Base-by-base conservation (phyloP, 768 basidiomycete genomes). In the Rhizopogon roseolus region DNA sequence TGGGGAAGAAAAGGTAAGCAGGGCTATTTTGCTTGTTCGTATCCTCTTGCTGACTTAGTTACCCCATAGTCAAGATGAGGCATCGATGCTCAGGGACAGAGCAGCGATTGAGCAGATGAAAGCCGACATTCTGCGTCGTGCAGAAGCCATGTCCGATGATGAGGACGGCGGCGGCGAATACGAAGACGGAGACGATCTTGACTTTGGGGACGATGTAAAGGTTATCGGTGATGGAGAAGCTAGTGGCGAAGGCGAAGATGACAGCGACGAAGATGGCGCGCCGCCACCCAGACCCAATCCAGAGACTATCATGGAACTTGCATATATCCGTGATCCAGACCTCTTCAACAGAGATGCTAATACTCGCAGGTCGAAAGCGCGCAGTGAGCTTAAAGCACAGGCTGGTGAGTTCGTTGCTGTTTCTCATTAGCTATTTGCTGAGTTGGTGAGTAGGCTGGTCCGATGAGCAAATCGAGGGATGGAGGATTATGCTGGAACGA, bases 381-480 rank as follows among this genome's bases (percentile, higher is more conserved):
- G 95, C 27, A 74, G 71, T 1, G 82, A 87, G 40, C 72, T 98
- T 52, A 82, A 78, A 59, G 73, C 77, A 19, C 76, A 81, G 60
- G 96, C 92, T 36, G 85, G 89, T 79, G 57, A 57, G 73, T 59
- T 14, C 0, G 27, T 43, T 49, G 46, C 16, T 7, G n/a, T 48
- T 32, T 34, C 14, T 48, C 14, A 14, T 22, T 36, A 39, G 50
- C 41, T 28, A 49, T 1, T 38, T 41, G 19, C 41, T 17, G 9
- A 46, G 32, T 39, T 56, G 11, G 59, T 0, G 5, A 39, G 27
- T 51, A 86, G 87, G 87, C 10, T 89, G 86, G 84, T 73, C 66
- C 9, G 84, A 97, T 62, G 88, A 88, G 60, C 93, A 96, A 64
- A 84, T 97, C 27, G 93, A 97, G 67, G 94, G 93, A 0, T 97